These are phyloP conservation scores for Dendrobium chrysotoxum DNA, from an alignment of 106 monocot species.

Conservation along the genomic window DNA sequence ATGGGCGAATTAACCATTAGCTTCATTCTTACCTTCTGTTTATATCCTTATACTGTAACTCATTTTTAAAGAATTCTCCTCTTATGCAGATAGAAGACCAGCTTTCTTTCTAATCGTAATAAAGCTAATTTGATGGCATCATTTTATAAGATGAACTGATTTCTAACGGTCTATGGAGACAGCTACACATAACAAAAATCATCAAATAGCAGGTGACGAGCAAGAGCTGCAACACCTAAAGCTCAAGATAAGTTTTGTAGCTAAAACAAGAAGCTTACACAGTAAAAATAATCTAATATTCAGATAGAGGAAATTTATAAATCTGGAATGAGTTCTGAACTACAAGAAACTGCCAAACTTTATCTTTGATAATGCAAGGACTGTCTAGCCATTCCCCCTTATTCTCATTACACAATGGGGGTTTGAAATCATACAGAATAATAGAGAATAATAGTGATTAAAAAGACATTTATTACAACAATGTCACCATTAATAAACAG, in stretches of 20 bases:
- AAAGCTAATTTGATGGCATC: too few relatives aligned
- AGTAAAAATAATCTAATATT: not conserved
- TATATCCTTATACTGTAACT: too few relatives aligned
- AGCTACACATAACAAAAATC: too few relatives aligned
- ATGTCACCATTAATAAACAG: not conserved
- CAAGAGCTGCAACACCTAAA: not conserved
- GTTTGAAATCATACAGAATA: constrained; percentile 1
- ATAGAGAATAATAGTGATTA: not conserved
- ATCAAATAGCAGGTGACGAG: too few relatives aligned
- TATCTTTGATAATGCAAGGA: not conserved
- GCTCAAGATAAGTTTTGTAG: not conserved
- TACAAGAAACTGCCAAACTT: not conserved
- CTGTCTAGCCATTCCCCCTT: not conserved
- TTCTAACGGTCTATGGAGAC: too few relatives aligned
- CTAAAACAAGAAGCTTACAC: not conserved
- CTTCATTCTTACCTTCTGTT: too few relatives aligned
- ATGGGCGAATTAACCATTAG: too few relatives aligned
- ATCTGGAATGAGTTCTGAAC: not conserved
- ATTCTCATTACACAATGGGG: constrained; percentile 4
- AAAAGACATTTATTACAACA: not conserved
- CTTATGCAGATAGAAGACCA: too few relatives aligned
- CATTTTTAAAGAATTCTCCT: too few relatives aligned
- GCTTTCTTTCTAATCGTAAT: too few relatives aligned
- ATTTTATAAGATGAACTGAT: too few relatives aligned
- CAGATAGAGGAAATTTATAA: not conserved